Evolutionary conservation across 1,139 yeast species (phyloP).

Genomic region (Saccharomycopsis phalli): DNA sequence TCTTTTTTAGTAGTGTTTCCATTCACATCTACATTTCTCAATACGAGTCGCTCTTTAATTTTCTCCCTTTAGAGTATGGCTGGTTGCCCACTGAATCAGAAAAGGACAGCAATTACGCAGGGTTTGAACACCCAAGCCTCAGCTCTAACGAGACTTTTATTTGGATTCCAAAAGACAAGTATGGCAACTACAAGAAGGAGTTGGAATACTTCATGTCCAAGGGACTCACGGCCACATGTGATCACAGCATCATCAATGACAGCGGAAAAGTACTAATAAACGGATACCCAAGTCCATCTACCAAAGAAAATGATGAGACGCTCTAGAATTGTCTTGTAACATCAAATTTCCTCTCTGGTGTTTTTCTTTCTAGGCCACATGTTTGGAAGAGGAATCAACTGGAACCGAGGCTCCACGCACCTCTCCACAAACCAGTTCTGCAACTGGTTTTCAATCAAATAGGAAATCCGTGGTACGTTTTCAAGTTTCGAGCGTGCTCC

Average conservation of each 20-base stretch:
- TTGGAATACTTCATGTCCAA: conserved; percentile 23
- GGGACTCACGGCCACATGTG: conserved; percentile 26
- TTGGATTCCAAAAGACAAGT: conserved; percentile 33
- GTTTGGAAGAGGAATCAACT: conserved; percentile 73
- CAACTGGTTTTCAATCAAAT: conserved; percentile 71
- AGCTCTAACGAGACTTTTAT: conserved; percentile 23
- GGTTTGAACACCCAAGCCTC: conserved; percentile 24
- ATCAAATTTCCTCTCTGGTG: conserved; percentile 33
- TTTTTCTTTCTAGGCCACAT: conserved; percentile 85
- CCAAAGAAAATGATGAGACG: neutral
- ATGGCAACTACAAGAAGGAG: conserved; percentile 27
- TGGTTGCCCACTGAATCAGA: conserved; percentile 14
- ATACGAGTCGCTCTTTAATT: conserved; percentile 24
- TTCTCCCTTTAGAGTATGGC: conserved; percentile 24
- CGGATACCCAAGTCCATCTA: conserved; percentile 21
- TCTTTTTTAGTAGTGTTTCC: conserved; percentile 33
- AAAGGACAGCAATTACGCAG: conserved; percentile 5
- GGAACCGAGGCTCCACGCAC: conserved; percentile 90
- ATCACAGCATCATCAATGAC: conserved; percentile 24
- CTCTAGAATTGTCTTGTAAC: too few relatives aligned
- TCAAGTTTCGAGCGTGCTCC: conserved; percentile 91
- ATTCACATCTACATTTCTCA: conserved; percentile 32
- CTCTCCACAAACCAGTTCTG: conserved; percentile 88
- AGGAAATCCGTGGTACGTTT: conserved; percentile 86
- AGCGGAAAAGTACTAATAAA: conserved; percentile 24